phyloP scores from a whole-genome alignment of 257 asterid genomes.

The Eucommia ulmoides region DNA sequence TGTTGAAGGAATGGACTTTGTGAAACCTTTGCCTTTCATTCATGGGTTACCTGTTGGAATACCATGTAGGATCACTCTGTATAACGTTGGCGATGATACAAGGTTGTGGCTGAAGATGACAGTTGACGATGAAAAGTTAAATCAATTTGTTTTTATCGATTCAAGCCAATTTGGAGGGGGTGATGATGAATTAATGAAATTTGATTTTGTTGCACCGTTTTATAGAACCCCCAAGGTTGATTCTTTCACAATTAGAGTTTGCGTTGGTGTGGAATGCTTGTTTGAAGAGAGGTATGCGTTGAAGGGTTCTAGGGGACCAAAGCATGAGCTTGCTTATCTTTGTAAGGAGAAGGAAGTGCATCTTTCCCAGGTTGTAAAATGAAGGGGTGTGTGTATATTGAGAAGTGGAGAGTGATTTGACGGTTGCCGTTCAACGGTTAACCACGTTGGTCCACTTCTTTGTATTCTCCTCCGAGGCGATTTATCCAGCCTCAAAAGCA shows the following conservation, averaged over 20 bases:
- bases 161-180: conserved; percentile 29
- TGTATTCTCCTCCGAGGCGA: too few relatives aligned
- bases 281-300: conserved; percentile 15
- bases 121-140: conserved; percentile 19
- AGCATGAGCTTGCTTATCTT: conserved; percentile 37
- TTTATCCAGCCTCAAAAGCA: too few relatives aligned
- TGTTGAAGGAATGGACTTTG: conserved; percentile 27
- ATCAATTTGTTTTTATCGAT: conserved; percentile 57
- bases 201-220: conserved; percentile 43
- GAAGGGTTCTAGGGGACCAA: conserved; percentile 25
- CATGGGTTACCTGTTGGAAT: conserved; percentile 72
- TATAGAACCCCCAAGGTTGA: conserved; percentile 36
- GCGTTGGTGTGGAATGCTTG: conserved; percentile 51
- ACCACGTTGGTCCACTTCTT: too few relatives aligned
- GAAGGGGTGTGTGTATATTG: too few relatives aligned
- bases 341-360: conserved; percentile 41
- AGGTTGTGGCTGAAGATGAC: conserved; percentile 58
- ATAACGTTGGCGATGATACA: conserved; percentile 30
- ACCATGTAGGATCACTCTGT: conserved; percentile 39
- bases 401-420: conserved; percentile 5
- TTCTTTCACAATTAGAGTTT: conserved; percentile 41
- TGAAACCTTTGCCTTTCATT: conserved; percentile 53
- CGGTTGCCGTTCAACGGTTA: too few relatives aligned
- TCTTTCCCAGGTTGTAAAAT: conserved; percentile 21
- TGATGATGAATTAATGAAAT: conserved; percentile 30